These are phyloP conservation scores for Croton setiger DNA, from an alignment of 441 rosid genomes.

Conservation along the genomic window DNA sequence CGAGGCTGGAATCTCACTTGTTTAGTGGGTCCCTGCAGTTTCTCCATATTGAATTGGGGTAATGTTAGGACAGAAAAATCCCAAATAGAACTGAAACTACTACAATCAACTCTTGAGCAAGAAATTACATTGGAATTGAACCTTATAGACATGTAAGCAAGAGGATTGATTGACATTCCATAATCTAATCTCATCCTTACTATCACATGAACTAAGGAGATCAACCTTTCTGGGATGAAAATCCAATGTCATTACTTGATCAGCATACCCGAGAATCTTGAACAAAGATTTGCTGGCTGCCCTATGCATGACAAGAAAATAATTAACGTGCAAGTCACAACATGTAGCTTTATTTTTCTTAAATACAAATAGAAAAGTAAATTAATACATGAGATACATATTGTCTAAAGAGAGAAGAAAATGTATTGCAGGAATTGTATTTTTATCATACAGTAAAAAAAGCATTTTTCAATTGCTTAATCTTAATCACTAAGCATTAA, in stretches of 20 bases:
- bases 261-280: constrained; percentile 34
- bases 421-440: neutral
- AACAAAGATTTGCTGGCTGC: constrained; percentile 32
- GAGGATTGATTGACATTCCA: constrained; percentile 34
- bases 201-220: constrained; percentile 39
- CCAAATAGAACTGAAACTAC: neutral
- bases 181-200: constrained; percentile 35
- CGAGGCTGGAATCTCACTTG: constrained; percentile 44
- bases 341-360: too few species aligned
- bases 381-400: neutral
- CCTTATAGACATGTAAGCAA: constrained; percentile 32
- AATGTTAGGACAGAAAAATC: neutral
- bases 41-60: neutral
- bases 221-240: constrained; percentile 38
- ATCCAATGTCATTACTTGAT: constrained; percentile 36
- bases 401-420: neutral
- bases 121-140: constrained; percentile 8
- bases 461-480: neutral
- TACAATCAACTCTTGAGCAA: neutral
- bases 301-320: constrained; percentile 1
- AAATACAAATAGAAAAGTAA: neutral
- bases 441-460: neutral
- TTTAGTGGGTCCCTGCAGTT: constrained; percentile 35
- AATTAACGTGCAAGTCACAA: too few species aligned
- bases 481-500: neutral